A percentile compares a stretch with the other conserved stretches of the same genome.
These are phyloP conservation scores for Dittrichia graveolens DNA, from an alignment of 129 eudicot genomes.

Conservation along the genomic window DNA sequence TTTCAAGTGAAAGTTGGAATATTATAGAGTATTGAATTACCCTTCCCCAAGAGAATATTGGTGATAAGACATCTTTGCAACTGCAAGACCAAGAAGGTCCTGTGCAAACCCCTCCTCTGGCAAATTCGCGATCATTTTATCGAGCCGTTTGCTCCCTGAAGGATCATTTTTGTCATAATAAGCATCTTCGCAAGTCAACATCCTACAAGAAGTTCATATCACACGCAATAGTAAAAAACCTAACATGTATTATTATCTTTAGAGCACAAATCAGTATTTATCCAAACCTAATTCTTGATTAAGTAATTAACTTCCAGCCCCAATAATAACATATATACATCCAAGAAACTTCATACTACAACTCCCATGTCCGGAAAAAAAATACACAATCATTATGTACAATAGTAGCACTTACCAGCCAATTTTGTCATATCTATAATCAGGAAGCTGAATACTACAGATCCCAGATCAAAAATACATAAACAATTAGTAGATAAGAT, in stretches of 20 bases:
- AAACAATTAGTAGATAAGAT: not conserved
- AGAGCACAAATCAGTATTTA: not conserved
- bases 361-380: constrained; percentile 1
- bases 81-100: constrained; percentile 74
- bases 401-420: not conserved
- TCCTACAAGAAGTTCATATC: constrained; percentile 57
- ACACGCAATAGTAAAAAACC: constrained; percentile 25
- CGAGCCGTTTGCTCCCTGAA: constrained; percentile 40
- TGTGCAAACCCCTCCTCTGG: constrained; percentile 44
- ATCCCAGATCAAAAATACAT: constrained; percentile 1
- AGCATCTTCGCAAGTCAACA: constrained; percentile 89
- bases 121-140: constrained; percentile 30
- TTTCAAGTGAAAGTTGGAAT: constrained; percentile 2
- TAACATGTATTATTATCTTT: constrained; percentile 11
- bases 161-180: constrained; percentile 61
- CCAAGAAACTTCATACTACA: not conserved
- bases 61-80: constrained; percentile 87
- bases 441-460: constrained; percentile 7
- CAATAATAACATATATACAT: not conserved
- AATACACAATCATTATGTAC: not conserved
- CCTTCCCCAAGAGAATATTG: constrained; percentile 93
- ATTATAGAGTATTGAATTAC: constrained; percentile 39
- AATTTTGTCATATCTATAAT: not conserved
- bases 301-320: constrained; percentile 1
- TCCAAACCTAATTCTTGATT: not conserved